phyloP scores from a whole-genome alignment of 2,329 filamentous ascomycete genomes.

The Colletotrichum tofieldiae region DNA sequence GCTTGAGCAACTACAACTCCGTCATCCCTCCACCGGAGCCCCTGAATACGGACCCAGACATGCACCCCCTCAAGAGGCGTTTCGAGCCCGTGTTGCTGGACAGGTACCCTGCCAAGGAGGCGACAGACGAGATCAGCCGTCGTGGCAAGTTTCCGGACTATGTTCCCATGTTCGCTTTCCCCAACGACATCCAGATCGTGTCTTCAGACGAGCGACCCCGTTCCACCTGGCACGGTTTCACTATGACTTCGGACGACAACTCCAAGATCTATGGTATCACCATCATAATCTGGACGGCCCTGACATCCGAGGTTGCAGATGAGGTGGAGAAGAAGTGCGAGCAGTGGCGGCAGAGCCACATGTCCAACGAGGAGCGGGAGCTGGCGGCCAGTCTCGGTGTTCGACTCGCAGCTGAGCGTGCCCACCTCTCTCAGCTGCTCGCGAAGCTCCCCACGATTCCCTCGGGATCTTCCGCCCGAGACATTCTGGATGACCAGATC shows the following conservation, averaged over 20 bases:
- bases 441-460: slow-evolving; percentile 85
- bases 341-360: slow-evolving; percentile 86
- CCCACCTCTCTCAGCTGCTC: slow-evolving; percentile 89
- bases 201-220: slow-evolving; percentile 94
- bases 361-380: slow-evolving; percentile 93
- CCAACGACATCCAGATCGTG: slow-evolving; percentile 97
- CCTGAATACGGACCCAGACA: slow-evolving; percentile 88
- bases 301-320: slow-evolving; percentile 86
- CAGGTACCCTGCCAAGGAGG: slow-evolving; percentile 88
- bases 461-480: slow-evolving; percentile 86
- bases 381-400: slow-evolving; percentile 92
- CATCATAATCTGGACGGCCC: slow-evolving; percentile 91
- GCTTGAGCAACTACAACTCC: slow-evolving; percentile 97
- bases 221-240: slow-evolving; percentile 99
- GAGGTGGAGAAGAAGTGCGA: slow-evolving; percentile 88
- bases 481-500: slow-evolving; percentile 92
- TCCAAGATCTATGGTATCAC: slow-evolving; percentile 94
- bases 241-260: slow-evolving; percentile 95
- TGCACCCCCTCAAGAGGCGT: slow-evolving; percentile 94
- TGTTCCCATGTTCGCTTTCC: slow-evolving; percentile 99
- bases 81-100: slow-evolving; percentile 98
- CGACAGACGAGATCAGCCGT: slow-evolving; percentile 83
- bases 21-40: slow-evolving; percentile 96
- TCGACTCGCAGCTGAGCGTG: slow-evolving; percentile 87
- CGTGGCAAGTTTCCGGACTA: slow-evolving; percentile 95